phyloP scores from a whole-genome alignment of 1,284 basidiomycete genomes.

The Papiliotrema nemorosa region DNA sequence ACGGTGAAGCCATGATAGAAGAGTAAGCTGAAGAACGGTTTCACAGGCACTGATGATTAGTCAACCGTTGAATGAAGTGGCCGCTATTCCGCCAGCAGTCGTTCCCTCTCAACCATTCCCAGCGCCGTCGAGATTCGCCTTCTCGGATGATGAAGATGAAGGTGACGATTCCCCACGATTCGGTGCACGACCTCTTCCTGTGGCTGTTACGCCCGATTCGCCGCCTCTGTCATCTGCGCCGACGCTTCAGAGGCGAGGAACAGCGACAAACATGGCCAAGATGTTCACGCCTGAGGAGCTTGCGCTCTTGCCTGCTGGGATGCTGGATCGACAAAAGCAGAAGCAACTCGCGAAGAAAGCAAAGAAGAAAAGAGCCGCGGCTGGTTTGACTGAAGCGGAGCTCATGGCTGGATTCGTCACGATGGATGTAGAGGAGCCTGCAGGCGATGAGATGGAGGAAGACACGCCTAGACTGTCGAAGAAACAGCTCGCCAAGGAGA shows the following conservation, averaged over 20 bases:
- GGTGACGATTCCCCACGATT: background rate
- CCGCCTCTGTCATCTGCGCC: background rate
- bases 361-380: slow-evolving; percentile 38
- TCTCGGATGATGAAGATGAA: slow-evolving; percentile 3
- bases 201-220: slow-evolving; percentile 6
- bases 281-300: slow-evolving; percentile 47
- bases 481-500: slow-evolving; percentile 28
- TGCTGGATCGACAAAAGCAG: slow-evolving; percentile 34
- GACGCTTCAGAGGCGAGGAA: background rate
- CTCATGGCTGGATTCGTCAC: slow-evolving; percentile 40
- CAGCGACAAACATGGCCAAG: slow-evolving; percentile 9
- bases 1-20: slow-evolving; percentile 22
- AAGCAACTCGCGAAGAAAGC: slow-evolving; percentile 47
- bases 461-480: slow-evolving; percentile 10
- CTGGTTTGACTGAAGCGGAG: slow-evolving; percentile 40
- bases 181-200: slow-evolving; percentile 2
- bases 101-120: slow-evolving; percentile 2
- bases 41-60: background rate
- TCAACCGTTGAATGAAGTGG: background rate
- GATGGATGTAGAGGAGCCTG: slow-evolving; percentile 35
- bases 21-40: no score
- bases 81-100: background rate
- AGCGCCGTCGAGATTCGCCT: background rate
- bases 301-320: slow-evolving; percentile 27
- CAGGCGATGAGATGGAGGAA: background rate